phyloP scores from a whole-genome alignment of 495 filamentous ascomycete genomes.

The Penicillium silybi region DNA sequence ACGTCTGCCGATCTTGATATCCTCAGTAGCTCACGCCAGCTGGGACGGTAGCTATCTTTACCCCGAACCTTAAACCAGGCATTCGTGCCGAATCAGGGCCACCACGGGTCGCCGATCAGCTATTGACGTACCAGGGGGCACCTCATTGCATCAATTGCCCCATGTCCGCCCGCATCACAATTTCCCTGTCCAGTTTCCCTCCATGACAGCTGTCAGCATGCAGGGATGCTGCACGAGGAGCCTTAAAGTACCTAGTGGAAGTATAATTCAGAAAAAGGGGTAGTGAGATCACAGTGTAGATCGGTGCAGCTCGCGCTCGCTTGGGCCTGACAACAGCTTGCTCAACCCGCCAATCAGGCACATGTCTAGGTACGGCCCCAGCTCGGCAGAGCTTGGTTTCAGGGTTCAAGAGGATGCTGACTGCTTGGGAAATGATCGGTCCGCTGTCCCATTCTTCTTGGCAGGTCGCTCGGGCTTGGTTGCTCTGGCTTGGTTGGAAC shows the following conservation, averaged over 20 bases:
- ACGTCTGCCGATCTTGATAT: background rate
- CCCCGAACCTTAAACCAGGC: background rate
- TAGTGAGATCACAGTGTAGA: background rate
- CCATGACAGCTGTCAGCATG: constrained; percentile 6
- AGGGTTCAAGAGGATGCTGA: background rate
- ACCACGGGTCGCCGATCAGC: background rate
- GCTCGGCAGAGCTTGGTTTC: background rate
- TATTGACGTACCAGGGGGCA: too few relatives aligned
- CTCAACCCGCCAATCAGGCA: background rate
- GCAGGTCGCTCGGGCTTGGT: too few relatives aligned
- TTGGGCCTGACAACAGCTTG: background rate
- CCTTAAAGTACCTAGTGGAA: background rate
- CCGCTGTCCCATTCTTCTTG: background rate
- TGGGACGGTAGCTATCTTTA: background rate
- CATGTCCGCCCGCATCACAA: background rate
- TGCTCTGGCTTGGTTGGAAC: background rate
- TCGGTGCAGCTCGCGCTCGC: background rate
- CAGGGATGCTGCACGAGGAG: background rate
- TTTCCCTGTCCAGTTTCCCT: constrained; percentile 3
- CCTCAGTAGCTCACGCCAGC: background rate
- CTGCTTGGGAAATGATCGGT: background rate
- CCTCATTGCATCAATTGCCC: background rate
- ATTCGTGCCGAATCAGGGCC: background rate
- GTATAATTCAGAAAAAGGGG: background rate
- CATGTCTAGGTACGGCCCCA: background rate